Evolutionary conservation across 805 yeast species (phyloP), one percentile per base, ranked within the genome.

Genomic region (Kodamaea hsintzibuensis): DNA sequence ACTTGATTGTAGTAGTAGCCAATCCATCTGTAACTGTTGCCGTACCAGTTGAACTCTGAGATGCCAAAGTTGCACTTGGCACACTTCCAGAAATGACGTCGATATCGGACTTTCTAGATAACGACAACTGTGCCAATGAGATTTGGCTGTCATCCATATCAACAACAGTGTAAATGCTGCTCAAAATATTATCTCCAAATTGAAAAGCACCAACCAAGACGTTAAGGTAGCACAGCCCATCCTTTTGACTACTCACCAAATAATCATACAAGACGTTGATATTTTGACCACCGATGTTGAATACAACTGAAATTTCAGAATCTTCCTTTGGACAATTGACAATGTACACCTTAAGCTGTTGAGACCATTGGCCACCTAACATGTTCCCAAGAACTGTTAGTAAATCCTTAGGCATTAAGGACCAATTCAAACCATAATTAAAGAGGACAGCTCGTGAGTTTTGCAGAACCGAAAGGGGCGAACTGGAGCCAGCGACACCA

Each of bases 181-280:
- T 61, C 50, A 67, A 62, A 57, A 67, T 65, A 61, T 65, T 66
- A 53, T 65, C 70, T 9, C 71, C 71, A 59, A 37, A 61, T 57
- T 3, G 12, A 14, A 16, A 30, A n/a, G 27, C 35, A 18, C 17
- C 17, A 18, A 37, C 42, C 4, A 30, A 7, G 22, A 9, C 14
- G 47, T 49, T 43, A 33, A 5, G 1, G 48, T 43, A 30, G 43
- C 43, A 43, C 9, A 42, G 25, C 25, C 25, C 25, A 22, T 22
- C 25, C 6, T 6, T 22, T 22, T 22, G 43, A 16, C 12, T 33
- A 10, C 22, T n/a, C n/a, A 49, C 35, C 9, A 49, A 30, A 35
- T 42, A n/a, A n/a, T 35, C 16, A 22, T 2, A 42, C 13, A 42
- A 47, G 33, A 49, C 48, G 35, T n/a, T 25, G 22, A 50, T 43